Evolutionary conservation across 306 rosid species (phyloP).

Genomic region (Hippophae rhamnoides): DNA sequence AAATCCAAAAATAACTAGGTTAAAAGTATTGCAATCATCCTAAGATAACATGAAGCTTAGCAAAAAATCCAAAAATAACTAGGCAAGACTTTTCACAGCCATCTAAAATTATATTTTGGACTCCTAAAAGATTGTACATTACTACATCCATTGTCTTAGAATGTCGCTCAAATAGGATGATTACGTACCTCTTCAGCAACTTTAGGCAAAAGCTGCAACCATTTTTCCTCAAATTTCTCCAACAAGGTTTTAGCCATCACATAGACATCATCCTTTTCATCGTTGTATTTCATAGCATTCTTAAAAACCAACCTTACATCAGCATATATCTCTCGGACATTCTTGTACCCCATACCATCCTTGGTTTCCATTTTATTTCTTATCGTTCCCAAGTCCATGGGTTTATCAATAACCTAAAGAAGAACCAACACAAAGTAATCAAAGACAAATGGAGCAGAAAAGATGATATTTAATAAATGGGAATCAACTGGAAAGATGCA

Average conservation of each 20-base stretch:
- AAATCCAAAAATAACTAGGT: background rate
- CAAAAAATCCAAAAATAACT: no score
- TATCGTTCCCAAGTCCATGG: constrained; percentile 89
- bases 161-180: constrained; percentile 12
- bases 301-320: constrained; percentile 87
- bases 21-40: background rate
- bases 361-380: constrained; percentile 73
- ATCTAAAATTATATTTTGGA: no score
- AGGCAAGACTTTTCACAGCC: no score
- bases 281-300: constrained; percentile 93
- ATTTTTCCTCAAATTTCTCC: constrained; percentile 81
- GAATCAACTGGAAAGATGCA: background rate
- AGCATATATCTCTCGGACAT: constrained; percentile 75
- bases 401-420: constrained; percentile 84
- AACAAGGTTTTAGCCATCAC: constrained; percentile 92
- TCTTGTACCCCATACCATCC: constrained; percentile 70
- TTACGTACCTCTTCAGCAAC: constrained; percentile 74
- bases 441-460: background rate
- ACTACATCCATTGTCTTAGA: background rate
- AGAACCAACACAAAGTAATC: background rate
- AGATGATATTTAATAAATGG: background rate
- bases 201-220: constrained; percentile 88
- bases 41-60: background rate
- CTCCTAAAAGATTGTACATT: no score
- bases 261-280: constrained; percentile 76